Percentiles rank a stretch among this genome's conserved stretches.
Evolutionary conservation across 805 yeast genomes (phyloP).

Genomic region (Hanseniaspora nectarophila): DNA sequence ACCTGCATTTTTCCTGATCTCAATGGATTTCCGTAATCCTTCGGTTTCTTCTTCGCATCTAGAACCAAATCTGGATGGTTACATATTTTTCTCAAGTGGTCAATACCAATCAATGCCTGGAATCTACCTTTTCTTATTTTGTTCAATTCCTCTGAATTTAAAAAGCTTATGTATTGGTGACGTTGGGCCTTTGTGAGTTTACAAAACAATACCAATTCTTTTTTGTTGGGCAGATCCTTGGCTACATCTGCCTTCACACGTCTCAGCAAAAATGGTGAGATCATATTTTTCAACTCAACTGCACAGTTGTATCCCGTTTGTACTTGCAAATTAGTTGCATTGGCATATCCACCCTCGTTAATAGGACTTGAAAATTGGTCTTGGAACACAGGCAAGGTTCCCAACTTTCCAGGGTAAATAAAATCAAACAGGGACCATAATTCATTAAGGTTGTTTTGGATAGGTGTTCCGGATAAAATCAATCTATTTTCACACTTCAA

Average conservation of each 20-base stretch:
- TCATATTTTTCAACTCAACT: constrained; percentile 71
- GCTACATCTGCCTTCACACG: constrained; percentile 91
- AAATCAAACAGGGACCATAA: constrained; percentile 93
- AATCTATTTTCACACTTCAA: constrained; percentile 73
- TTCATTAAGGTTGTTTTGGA: constrained; percentile 84
- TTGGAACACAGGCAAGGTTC: constrained; percentile 90
- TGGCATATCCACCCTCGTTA: constrained; percentile 95
- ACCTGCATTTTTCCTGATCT: constrained; percentile 89
- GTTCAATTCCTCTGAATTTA: constrained; percentile 61
- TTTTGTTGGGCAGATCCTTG: constrained; percentile 81
- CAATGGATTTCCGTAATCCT: constrained; percentile 42
- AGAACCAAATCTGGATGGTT: constrained; percentile 82
- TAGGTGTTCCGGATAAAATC: constrained; percentile 90
- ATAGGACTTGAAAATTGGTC: constrained; percentile 86
- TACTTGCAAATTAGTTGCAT: constrained; percentile 89
- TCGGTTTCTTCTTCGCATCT: constrained; percentile 22
- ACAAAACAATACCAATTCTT: constrained; percentile 88
- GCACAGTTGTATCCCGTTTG: constrained; percentile 96
- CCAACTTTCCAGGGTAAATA: constrained; percentile 85
- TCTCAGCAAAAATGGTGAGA: constrained; percentile 78
- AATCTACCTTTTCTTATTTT: constrained; percentile 65
- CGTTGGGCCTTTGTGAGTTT: constrained; percentile 68
- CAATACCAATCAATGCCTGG: constrained; percentile 81
- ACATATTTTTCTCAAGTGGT: constrained; percentile 79
- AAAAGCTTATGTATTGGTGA: constrained; percentile 57